Base-by-base conservation (phyloP, 2,329 filamentous ascomycete genomes). In the Ascochyta viciae-villosae region DNA sequence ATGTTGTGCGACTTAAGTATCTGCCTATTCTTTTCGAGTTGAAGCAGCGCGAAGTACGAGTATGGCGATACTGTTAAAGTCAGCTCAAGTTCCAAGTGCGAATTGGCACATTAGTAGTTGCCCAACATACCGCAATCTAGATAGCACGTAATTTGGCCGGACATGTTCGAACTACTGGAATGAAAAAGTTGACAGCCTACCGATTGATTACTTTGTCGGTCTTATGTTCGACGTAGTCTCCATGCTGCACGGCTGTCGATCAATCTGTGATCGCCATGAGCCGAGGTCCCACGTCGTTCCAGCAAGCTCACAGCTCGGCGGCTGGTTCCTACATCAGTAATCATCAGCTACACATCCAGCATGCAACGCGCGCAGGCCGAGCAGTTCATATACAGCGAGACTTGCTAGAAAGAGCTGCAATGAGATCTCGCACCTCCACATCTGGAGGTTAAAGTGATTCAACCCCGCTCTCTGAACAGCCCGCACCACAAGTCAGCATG, bases 121-220 rank as follows among this genome's bases (percentile, higher is more conserved):
- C 23, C 12, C 19, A n/a, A 65, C 80, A 58, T 76, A 89, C 88
- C 84, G 67, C 87, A 83, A 74, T 91, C 88, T 51, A 90, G 60
- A 67, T 89, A 90, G 56, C 82, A 83, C 59, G 88, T 86, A 62
- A 91, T 89, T 52, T 82, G 82, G 50, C 83, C 81, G 19, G 79
- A 79, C 87, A 89, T 89, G 3, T 42, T 70, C 37, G 56, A 22
- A 26, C 42, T 33, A 15, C 22, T 3, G 0, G 13, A 16, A 8
- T 6, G 10, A 1, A 12, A 2, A 13, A 6, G 23, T 22, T 8
- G 33, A 16, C 15, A 10, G n/a, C n/a, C 8, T 23, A 27, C 19
- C 9, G 15, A 16, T 12, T 38, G 46, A 46, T 46, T 41, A 50
- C 41, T 41, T 40, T 41, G 26, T 27, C 12, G n/a, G 24, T 38